These are phyloP conservation scores for Tylopilus felleus DNA, from an alignment of 768 basidiomycete species.

Conservation along the genomic window DNA sequence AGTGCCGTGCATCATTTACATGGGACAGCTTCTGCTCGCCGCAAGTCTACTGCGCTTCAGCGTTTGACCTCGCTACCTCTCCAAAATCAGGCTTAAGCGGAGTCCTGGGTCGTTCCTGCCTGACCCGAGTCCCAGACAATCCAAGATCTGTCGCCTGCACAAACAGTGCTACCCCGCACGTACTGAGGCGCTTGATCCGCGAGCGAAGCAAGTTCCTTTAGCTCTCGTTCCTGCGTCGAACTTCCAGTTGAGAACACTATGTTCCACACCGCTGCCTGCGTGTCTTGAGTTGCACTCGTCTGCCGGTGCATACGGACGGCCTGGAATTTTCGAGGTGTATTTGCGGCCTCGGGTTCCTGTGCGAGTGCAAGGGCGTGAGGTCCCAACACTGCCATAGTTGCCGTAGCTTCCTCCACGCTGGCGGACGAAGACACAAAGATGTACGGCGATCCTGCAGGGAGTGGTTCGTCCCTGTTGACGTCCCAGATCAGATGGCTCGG, in stretches of 20 bases:
- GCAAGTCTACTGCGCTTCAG: too few relatives aligned
- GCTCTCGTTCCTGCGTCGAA: constrained; percentile 9
- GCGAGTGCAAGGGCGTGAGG: constrained; percentile 23
- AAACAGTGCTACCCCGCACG: neutral
- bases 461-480: constrained; percentile 20
- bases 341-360: constrained; percentile 2
- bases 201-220: constrained; percentile 13
- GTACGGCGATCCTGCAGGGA: constrained; percentile 10
- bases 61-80: too few relatives aligned
- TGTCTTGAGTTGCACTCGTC: neutral
- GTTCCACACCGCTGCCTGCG: constrained; percentile 1
- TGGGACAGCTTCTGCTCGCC: too few relatives aligned
- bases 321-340: neutral
- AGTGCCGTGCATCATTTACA: too few relatives aligned
- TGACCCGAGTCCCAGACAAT: constrained; percentile 20
- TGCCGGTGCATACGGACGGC: constrained; percentile 19
- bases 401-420: constrained; percentile 10
- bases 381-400: constrained; percentile 25
- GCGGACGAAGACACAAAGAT: constrained; percentile 22
- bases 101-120: neutral
- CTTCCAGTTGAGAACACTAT: constrained; percentile 15
- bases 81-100: too few relatives aligned
- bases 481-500: neutral
- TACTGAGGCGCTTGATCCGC: neutral
- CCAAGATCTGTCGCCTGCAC: constrained; percentile 16